A percentile compares a stretch with the other conserved stretches of the same genome.
Evolutionary conservation across 495 filamentous ascomycete species (phyloP).

Genomic region (Podospora fimiseda): DNA sequence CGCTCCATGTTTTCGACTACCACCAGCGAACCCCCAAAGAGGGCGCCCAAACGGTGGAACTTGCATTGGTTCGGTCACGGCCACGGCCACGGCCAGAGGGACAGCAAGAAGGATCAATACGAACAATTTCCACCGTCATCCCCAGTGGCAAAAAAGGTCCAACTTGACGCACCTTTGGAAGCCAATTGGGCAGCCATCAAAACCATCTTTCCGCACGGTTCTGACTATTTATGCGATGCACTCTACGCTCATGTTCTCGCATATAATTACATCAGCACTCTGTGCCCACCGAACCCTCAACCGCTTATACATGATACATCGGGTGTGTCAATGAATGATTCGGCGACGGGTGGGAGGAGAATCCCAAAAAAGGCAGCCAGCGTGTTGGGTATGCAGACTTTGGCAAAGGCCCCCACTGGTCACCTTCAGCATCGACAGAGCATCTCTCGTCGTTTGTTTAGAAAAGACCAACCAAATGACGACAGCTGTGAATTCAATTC

Average conservation of each 20-base stretch:
- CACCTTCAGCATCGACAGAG: background rate
- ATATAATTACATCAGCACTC: conserved; percentile 52
- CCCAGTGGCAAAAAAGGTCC: background rate
- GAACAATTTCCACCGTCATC: conserved; percentile 2
- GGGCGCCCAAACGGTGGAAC: conserved; percentile 19
- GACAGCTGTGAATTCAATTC: background rate
- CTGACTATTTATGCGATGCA: conserved; percentile 51
- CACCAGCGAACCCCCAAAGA: conserved; percentile 1
- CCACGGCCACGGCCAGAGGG: no score
- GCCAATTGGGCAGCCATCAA: conserved; percentile 45
- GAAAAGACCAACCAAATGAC: background rate
- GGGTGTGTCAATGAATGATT: conserved; percentile 6
- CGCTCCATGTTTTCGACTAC: conserved; percentile 17
- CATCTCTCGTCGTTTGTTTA: conserved; percentile 1
- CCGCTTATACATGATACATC: conserved; percentile 8
- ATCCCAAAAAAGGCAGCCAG: conserved; percentile 37
- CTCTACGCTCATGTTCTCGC: conserved; percentile 61
- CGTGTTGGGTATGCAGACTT: conserved; percentile 31
- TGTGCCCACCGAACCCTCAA: conserved; percentile 25
- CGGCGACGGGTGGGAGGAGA: conserved; percentile 13
- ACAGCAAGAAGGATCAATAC: conserved; percentile 8
- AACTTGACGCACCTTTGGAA: background rate
- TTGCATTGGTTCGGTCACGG: conserved; percentile 14
- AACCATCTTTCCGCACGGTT: conserved; percentile 50
- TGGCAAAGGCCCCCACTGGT: no score